These are phyloP conservation scores for Alternaria ventricosa DNA, from an alignment of 2,329 filamentous ascomycete genomes.

Conservation along the genomic window DNA sequence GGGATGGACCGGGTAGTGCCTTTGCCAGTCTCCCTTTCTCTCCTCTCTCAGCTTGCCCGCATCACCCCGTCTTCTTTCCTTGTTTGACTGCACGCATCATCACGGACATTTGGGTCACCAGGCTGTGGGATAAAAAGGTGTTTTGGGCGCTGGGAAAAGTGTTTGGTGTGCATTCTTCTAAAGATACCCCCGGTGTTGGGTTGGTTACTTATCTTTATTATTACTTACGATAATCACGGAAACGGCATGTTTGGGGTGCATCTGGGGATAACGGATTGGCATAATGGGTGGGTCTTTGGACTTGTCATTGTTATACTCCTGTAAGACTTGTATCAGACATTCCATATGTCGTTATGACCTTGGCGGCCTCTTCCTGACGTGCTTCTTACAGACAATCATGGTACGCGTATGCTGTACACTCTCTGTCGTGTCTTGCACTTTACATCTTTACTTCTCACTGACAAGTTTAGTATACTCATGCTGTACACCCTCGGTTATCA, in stretches of 20 bases:
- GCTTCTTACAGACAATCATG: too few relatives aligned
- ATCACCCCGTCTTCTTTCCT: neutral
- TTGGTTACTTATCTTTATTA: neutral
- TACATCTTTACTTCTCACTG: neutral
- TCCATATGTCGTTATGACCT: neutral
- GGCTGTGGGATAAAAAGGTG: neutral
- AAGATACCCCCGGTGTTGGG: slow-evolving; percentile 7
- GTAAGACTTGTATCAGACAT: neutral
- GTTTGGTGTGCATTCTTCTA: neutral
- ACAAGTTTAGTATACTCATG: neutral
- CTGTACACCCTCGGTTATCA: neutral
- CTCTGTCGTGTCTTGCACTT: neutral
- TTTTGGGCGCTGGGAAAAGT: slow-evolving; percentile 1
- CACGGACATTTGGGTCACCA: neutral
- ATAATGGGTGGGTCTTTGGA: neutral
- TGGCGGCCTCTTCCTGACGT: neutral
- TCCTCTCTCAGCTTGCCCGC: neutral
- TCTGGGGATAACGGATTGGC: neutral
- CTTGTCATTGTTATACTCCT: neutral
- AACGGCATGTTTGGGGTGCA: neutral
- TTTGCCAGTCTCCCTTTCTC: neutral
- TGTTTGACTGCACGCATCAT: neutral
- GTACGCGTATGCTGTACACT: neutral
- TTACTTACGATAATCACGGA: neutral
- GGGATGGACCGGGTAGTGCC: slow-evolving; percentile 31